Conservation (phyloP, 148 eudicot genomes). For the Cornus florida region DNA sequence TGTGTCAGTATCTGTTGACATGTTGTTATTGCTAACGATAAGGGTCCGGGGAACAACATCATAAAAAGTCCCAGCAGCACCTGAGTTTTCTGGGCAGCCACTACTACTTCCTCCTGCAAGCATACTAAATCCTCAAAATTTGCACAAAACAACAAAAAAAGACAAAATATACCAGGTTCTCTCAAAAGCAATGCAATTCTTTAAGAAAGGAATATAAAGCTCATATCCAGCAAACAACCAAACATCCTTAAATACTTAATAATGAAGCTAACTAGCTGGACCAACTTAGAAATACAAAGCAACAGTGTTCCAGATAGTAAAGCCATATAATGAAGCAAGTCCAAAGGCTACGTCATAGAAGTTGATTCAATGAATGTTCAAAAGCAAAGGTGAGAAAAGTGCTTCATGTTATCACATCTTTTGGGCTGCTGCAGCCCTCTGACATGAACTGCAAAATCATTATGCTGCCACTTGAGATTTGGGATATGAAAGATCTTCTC, state of each 20-base stretch:
- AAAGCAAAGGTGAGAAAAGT: background rate
- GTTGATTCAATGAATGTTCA: background rate
- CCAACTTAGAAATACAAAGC: background rate
- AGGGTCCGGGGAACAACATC: constrained; percentile 93
- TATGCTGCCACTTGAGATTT: background rate
- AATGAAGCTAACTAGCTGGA: background rate
- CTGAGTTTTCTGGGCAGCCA: constrained; percentile 85
- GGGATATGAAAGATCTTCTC: background rate
- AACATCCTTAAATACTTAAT: background rate
- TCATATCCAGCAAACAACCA: background rate
- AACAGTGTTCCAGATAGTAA: background rate
- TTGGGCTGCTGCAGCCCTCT: background rate
- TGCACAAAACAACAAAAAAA: background rate
- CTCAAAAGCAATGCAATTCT: background rate
- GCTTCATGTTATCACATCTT: background rate
- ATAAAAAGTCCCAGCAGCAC: constrained; percentile 97
- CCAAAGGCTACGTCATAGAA: background rate
- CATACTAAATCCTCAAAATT: constrained; percentile 16
- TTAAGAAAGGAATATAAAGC: background rate
- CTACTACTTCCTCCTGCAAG: constrained; percentile 87
- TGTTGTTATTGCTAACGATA: constrained; percentile 73
- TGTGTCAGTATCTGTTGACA: constrained; percentile 78
- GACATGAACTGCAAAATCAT: background rate
- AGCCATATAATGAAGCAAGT: background rate
- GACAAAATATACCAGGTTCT: background rate